phyloP scores from a whole-genome alignment of 805 yeast species.

The Starmerella vaccinii region DNA sequence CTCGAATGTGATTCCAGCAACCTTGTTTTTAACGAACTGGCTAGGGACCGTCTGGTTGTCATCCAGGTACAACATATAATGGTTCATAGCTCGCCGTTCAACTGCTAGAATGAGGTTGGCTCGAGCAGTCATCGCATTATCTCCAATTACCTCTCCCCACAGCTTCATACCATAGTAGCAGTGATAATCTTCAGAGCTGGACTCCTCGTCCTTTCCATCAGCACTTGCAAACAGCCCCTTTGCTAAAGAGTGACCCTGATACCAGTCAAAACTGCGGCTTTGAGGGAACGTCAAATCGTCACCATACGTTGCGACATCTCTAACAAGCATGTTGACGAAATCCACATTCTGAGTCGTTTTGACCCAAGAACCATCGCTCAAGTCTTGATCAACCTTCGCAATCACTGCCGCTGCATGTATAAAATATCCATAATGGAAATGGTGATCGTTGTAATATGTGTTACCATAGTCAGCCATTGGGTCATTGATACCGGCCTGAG shows the following conservation, averaged over 20 bases:
- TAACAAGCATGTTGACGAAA: conserved; percentile 51
- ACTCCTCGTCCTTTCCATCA: conserved; percentile 65
- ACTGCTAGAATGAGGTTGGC: conserved; percentile 52
- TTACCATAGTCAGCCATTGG: conserved; percentile 61
- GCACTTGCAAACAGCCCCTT: conserved; percentile 52
- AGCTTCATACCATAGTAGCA: conserved; percentile 58
- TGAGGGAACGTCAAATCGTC: conserved; percentile 51
- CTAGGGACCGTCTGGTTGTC: conserved; percentile 45
- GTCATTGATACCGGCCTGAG: conserved; percentile 29
- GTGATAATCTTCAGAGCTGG: conserved; percentile 61
- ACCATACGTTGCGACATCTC: conserved; percentile 53
- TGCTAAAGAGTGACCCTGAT: conserved; percentile 66
- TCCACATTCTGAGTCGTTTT: conserved; percentile 34
- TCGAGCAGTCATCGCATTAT: conserved; percentile 42
- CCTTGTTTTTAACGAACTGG: conserved; percentile 46
- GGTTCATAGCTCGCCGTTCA: conserved; percentile 44
- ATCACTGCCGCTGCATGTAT: conserved; percentile 74
- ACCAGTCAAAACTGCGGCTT: conserved; percentile 61
- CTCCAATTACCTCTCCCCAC: conserved; percentile 55
- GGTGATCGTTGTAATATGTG: conserved; percentile 75
- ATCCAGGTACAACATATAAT: conserved; percentile 43
- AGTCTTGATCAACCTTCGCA: conserved; percentile 48
- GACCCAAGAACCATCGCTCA: conserved; percentile 41
- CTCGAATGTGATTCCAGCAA: conserved; percentile 59
- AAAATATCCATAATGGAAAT: conserved; percentile 77